These are phyloP conservation scores for Colletotrichum camelliae DNA, from an alignment of 2,329 filamentous ascomycete genomes.

Conservation along the genomic window DNA sequence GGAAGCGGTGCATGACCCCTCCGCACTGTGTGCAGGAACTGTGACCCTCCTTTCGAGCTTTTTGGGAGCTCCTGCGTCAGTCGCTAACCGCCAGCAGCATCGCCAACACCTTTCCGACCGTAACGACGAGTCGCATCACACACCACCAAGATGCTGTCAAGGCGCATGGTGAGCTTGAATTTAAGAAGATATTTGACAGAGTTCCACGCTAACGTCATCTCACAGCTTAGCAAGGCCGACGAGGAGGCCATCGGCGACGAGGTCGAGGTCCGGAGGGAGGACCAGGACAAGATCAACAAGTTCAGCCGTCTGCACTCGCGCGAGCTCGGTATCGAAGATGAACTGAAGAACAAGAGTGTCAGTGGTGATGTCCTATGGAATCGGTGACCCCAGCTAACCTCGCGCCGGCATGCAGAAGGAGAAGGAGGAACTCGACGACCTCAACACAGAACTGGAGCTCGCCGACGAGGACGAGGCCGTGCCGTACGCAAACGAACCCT, in stretches of 20 bases:
- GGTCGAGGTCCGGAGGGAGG: conserved; percentile 91
- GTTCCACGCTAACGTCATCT: not conserved
- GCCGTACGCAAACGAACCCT: conserved; percentile 61
- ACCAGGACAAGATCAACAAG: conserved; percentile 98
- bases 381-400: conserved; percentile 16
- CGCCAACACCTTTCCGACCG: not conserved
- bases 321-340: conserved; percentile 78
- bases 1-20: not conserved
- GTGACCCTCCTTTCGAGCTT: conserved; percentile 22
- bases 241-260: conserved; percentile 82
- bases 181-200: not conserved
- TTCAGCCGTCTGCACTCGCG: conserved; percentile 95
- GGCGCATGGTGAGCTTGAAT: conserved; percentile 59
- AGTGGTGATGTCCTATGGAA: conserved; percentile 30
- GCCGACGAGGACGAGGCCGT: conserved; percentile 94
- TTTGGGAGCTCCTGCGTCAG: conserved; percentile 7
- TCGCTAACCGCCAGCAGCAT: not conserved
- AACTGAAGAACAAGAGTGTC: conserved; percentile 81
- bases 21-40: not conserved
- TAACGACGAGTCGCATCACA: not conserved
- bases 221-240: conserved; percentile 90
- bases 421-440: conserved; percentile 96
- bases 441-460: conserved; percentile 89
- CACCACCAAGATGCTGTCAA: conserved; percentile 51
- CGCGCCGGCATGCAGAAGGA: conserved; percentile 72